Evolutionary conservation across 108 stramenopile species (phyloP).

Genomic region (Schizochytrium sp.): DNA sequence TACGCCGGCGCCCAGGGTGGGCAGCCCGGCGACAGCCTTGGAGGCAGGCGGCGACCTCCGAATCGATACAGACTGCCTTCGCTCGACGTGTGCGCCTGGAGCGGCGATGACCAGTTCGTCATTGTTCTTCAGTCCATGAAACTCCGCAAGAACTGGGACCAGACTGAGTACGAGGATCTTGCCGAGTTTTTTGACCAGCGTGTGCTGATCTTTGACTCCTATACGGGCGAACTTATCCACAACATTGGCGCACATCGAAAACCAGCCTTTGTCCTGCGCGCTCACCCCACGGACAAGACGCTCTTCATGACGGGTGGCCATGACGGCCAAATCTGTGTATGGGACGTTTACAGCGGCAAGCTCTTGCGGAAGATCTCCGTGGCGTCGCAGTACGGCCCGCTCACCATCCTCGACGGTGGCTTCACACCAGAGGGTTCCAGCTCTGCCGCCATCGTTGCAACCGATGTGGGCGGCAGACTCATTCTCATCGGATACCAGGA

Average conservation of each 20-base stretch:
- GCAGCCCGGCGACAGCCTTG: neutral
- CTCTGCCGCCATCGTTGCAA: neutral
- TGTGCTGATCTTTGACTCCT: neutral
- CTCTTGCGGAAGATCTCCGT: neutral
- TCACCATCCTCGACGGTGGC: slow-evolving; percentile 12
- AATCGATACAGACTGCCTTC: neutral
- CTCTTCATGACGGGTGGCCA: neutral
- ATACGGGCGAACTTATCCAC: neutral
- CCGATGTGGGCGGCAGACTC: neutral
- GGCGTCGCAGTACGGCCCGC: slow-evolving; percentile 5
- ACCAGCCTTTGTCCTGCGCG: slow-evolving; percentile 6
- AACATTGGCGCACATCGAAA: neutral
- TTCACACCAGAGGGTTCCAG: neutral
- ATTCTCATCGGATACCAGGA: neutral
- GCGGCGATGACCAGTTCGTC: neutral
- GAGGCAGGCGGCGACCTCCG: neutral
- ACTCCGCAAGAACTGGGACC: neutral
- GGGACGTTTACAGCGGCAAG: slow-evolving; percentile 5
- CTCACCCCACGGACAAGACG: neutral
- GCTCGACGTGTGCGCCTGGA: neutral
- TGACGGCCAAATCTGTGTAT: slow-evolving; percentile 4
- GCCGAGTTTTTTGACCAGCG: slow-evolving; percentile 16
- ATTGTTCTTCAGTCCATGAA: neutral
- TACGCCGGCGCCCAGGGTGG: neutral
- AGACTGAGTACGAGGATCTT: neutral